Evolutionary conservation across 805 yeast species (phyloP), one percentile per base, ranked within the genome.

Genomic region (Tetrapisispora iriomotensis): DNA sequence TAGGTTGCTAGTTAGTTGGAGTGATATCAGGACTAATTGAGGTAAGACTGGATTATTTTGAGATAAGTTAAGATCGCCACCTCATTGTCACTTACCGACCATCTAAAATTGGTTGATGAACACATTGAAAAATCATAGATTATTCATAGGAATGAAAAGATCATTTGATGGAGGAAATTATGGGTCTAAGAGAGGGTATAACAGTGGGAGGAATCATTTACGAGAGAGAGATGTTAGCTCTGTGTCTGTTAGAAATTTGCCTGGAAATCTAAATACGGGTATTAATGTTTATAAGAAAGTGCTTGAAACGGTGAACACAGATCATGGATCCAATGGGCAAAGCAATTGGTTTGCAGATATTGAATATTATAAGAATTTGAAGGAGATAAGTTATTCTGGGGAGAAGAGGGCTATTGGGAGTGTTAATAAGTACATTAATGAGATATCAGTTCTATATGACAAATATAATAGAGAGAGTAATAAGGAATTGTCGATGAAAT

Each of bases 321-420:
- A 40, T 9, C 24, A 29, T 13, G 33, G 9, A 15, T 22, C 36
- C 2, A 23, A 8, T 15, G 4, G 4, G 7, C 22, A 24, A 8
- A 15, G 26, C 8, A 43, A 46, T 15, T 54, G 59, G 59, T 30
- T 53, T 8, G 41, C 43, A 15, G 44, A 44, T 2, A 42, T 39
- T 26, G 46, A 43, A 3, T 45, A 51, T 38, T 54, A 50, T 35
- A 45, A 45, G 13, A 24, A 38, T 20, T 31, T 54, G 24, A 42
- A 32, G 34, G 29, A 42, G 4, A 32, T 47, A 8, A 10, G 27
- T 7, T 49, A 39, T 36, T 21, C 15, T 15, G 19, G 21, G n/a
- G 13, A 15, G 6, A 22, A 36, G 21, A 31, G 19, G 12, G 41
- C 34, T 15, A 8, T 37, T 9, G 36, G 20, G 9, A 29, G 28